Evolutionary conservation across 73 alveolate genomes (phyloP).

Genomic region (Diophrys appendiculata): DNA sequence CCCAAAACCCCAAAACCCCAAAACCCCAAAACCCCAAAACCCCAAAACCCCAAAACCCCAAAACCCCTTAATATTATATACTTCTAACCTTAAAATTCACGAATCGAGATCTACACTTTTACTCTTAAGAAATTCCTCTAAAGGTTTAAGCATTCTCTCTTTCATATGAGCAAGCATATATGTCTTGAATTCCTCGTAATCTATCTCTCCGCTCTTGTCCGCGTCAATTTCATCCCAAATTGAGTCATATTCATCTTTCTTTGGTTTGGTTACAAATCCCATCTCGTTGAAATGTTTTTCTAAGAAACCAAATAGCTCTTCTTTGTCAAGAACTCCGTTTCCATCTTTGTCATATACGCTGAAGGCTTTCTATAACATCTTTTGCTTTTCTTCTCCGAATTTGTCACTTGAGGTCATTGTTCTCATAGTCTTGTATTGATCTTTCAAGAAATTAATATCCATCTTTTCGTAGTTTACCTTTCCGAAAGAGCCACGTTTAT

Average conservation of each 20-base stretch:
- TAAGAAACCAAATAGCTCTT: constrained; percentile 58
- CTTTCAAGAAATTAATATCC: constrained; percentile 9
- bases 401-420: constrained; percentile 17
- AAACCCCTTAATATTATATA: too few species aligned
- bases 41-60: too few species aligned
- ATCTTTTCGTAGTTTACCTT: constrained; percentile 25
- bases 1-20: too few species aligned
- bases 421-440: constrained; percentile 36
- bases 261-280: constrained; percentile 58
- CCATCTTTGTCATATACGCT: constrained; percentile 66
- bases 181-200: constrained; percentile 66
- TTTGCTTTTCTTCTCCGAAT: constrained; percentile 18
- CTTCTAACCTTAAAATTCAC: too few species aligned
- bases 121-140: too few species aligned
- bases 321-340: constrained; percentile 69
- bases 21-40: too few species aligned
- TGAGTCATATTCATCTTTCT: constrained; percentile 42
- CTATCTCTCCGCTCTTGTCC: constrained; percentile 63
- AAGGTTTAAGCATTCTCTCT: constrained; percentile 37
- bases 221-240: constrained; percentile 59
- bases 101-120: too few species aligned
- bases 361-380: constrained; percentile 56
- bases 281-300: constrained; percentile 56
- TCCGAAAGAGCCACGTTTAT: background rate
- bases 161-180: constrained; percentile 62